phyloP scores from a whole-genome alignment of 129 eudicot genomes.

The Smallanthus sonchifolius region DNA sequence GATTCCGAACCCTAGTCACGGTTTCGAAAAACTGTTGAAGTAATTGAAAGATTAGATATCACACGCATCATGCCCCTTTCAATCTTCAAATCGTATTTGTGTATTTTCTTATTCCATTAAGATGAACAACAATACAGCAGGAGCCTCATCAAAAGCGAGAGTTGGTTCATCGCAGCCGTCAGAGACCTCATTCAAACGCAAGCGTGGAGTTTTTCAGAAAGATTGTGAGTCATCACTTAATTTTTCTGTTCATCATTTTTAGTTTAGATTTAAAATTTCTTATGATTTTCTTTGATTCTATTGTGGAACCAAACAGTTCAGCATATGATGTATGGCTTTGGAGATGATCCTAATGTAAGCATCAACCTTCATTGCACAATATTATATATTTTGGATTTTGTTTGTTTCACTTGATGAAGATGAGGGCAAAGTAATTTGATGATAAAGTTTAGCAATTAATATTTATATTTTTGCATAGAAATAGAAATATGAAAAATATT shows the following conservation, averaged over 20 bases:
- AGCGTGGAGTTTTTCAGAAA: conserved; percentile 78
- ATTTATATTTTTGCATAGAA: background rate
- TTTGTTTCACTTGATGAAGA: background rate
- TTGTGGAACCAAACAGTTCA: conserved; percentile 53
- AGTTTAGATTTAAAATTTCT: background rate
- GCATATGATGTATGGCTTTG: conserved; percentile 95
- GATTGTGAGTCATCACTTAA: conserved; percentile 47
- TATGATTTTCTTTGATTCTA: background rate
- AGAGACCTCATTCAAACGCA: conserved; percentile 70
- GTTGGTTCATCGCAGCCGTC: conserved; percentile 59
- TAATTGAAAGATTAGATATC: no score
- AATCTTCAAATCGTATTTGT: background rate
- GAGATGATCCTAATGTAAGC: conserved; percentile 77
- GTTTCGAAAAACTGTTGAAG: no score
- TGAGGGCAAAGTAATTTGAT: background rate
- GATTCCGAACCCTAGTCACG: no score
- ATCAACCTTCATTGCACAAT: background rate
- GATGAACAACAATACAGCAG: background rate
- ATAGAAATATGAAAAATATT: background rate
- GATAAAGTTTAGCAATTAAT: background rate
- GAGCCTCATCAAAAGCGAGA: conserved; percentile 42
- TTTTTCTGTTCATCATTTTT: background rate
- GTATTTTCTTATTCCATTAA: conserved; percentile 6
- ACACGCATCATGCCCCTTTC: no score
- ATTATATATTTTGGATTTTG: background rate